Percentiles rank a stretch among this genome's conserved stretches.
phyloP scores from a whole-genome alignment of 2,329 filamentous ascomycete species.

The Stagonosporopsis vannaccii region DNA sequence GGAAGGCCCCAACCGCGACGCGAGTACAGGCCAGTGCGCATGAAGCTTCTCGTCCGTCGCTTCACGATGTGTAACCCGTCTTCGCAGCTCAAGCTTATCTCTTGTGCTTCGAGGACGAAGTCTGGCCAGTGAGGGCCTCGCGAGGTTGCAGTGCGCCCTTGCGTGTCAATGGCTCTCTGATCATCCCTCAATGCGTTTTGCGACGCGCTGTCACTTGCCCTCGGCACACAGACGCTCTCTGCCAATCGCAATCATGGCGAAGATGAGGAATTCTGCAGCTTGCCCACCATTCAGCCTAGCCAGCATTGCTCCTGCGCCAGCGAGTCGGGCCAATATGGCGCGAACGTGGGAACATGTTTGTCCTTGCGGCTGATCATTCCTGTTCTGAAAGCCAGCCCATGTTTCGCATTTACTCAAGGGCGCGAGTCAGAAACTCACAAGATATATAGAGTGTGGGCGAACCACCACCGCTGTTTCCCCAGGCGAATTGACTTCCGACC shows the following conservation, averaged over 20 bases:
- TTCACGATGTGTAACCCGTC: conserved; percentile 14
- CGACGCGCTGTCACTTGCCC: conserved; percentile 16
- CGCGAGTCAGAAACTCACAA: conserved; percentile 15
- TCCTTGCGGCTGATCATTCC: conserved; percentile 43
- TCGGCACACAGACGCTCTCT: conserved; percentile 24
- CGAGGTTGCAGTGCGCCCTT: conserved; percentile 26
- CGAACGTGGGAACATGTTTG: conserved; percentile 34
- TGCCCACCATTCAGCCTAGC: conserved; percentile 18
- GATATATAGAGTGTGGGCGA: conserved; percentile 32
- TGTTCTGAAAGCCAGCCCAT: conserved; percentile 28
- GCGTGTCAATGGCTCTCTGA: conserved; percentile 24
- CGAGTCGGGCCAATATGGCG: conserved; percentile 26
- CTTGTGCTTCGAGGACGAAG: conserved; percentile 1
- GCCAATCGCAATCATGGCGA: conserved; percentile 26
- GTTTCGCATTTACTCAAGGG: conserved; percentile 35
- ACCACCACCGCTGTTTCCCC: conserved; percentile 19
- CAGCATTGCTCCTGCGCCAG: conserved; percentile 17
- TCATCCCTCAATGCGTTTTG: conserved; percentile 26
- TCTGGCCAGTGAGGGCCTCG: conserved; percentile 3
- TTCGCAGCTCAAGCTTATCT: conserved; percentile 10
- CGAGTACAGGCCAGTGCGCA: conserved; percentile 10
- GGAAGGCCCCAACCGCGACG: conserved; percentile 8
- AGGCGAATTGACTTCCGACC: conserved; percentile 29
- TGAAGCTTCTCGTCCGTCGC: conserved; percentile 6
- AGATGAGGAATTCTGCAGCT: conserved; percentile 28